phyloP scores from a whole-genome alignment of 2,329 filamentous ascomycete genomes.

The Coccinonectria pachysandricola region DNA sequence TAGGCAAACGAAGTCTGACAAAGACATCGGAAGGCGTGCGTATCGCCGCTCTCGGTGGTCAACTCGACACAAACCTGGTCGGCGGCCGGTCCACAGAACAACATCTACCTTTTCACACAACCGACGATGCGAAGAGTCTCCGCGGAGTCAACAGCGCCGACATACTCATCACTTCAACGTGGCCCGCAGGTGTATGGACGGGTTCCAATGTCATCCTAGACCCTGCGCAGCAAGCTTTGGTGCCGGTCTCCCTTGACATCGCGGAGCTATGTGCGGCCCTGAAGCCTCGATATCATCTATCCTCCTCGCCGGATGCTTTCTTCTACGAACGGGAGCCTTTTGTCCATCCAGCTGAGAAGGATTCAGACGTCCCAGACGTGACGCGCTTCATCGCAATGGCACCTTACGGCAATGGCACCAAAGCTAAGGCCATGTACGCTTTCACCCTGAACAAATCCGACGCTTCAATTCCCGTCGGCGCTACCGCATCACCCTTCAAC shows the following conservation, averaged over 20 bases:
- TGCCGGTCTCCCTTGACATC: constrained; percentile 53
- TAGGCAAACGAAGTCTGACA: constrained; percentile 76
- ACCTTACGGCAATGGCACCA: constrained; percentile 61
- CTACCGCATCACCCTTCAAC: constrained; percentile 66
- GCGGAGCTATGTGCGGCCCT: constrained; percentile 68
- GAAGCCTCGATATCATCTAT: constrained; percentile 88
- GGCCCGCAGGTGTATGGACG: constrained; percentile 64
- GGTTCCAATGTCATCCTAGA: constrained; percentile 55
- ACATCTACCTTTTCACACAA: constrained; percentile 66
- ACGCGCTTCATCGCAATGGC: constrained; percentile 91
- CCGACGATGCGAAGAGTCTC: constrained; percentile 65
- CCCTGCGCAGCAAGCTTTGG: constrained; percentile 39
- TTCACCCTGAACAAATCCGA: constrained; percentile 62
- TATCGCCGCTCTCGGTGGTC: constrained; percentile 78
- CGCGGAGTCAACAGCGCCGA: constrained; percentile 70
- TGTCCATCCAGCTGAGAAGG: constrained; percentile 49
- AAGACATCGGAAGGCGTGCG: constrained; percentile 85
- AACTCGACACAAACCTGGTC: constrained; percentile 50
- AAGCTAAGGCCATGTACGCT: constrained; percentile 73
- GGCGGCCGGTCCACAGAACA: constrained; percentile 59
- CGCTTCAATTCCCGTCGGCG: constrained; percentile 54
- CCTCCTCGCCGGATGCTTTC: constrained; percentile 51
- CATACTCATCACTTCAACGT: constrained; percentile 77
- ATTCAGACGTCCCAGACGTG: constrained; percentile 43
- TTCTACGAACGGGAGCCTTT: constrained; percentile 93